Conservation (phyloP, 1,139 yeast genomes). For the Hanseniaspora uvarum region DNA sequence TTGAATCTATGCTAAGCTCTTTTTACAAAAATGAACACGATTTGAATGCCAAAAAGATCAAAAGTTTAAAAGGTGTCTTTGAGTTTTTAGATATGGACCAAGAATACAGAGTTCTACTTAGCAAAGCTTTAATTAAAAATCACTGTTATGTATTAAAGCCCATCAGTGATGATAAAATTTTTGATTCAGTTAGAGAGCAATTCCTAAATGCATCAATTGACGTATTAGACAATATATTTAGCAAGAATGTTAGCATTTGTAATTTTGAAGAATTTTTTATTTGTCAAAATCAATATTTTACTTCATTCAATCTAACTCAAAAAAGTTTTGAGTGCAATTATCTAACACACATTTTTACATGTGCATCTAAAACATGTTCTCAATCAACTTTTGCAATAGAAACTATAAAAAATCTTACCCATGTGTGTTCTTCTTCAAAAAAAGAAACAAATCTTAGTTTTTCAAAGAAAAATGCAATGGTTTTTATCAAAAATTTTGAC, state of each 20-base stretch:
- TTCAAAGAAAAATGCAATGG: neutral
- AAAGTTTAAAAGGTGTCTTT: neutral
- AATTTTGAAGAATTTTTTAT: neutral
- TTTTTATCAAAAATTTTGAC: neutral
- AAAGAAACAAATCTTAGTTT: neutral
- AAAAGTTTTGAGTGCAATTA: neutral
- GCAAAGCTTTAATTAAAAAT: neutral
- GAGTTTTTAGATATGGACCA: neutral
- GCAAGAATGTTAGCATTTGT: neutral
- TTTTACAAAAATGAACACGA: neutral
- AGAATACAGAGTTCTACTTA: neutral
- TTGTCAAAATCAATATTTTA: conserved; percentile 3
- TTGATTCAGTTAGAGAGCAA: neutral
- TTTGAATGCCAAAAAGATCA: neutral
- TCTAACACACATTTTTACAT: neutral
- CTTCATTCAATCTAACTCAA: neutral
- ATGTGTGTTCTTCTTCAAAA: neutral
- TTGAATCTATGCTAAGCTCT: neutral
- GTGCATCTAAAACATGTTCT: neutral
- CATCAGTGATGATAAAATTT: neutral
- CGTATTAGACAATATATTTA: neutral
- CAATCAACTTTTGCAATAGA: neutral
- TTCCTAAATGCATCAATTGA: neutral
- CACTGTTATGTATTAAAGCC: neutral
- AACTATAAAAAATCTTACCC: neutral